Percentiles rank a stretch among this genome's conserved stretches.
phyloP scores from a whole-genome alignment of 2,329 filamentous ascomycete genomes.

The Tolypocladium endophyticum region DNA sequence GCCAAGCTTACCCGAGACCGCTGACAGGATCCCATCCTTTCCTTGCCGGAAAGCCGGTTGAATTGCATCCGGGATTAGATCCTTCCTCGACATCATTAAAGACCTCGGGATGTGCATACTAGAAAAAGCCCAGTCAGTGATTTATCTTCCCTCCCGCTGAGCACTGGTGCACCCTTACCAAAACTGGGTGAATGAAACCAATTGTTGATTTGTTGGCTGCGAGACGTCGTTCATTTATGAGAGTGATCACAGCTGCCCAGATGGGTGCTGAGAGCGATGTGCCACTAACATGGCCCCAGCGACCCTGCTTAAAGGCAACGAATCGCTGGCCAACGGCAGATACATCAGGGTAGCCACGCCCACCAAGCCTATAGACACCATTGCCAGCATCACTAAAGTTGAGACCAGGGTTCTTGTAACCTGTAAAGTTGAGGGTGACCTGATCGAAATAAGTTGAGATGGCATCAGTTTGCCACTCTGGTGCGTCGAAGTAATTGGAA shows the following conservation, averaged over 20 bases:
- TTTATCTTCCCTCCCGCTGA: no score
- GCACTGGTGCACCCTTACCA: neutral
- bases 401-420: neutral
- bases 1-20: no score
- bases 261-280: constrained; percentile 10
- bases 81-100: no score
- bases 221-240: constrained; percentile 10
- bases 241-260: constrained; percentile 9
- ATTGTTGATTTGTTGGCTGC: constrained; percentile 23
- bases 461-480: constrained; percentile 18
- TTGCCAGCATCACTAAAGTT: no score
- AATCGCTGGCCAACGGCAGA: constrained; percentile 33
- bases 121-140: no score
- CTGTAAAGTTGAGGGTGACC: neutral
- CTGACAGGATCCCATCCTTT: no score
- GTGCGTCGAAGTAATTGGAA: constrained; percentile 24
- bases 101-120: no score
- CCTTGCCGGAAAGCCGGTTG: no score
- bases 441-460: constrained; percentile 15
- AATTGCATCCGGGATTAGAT: no score
- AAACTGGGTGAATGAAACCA: constrained; percentile 20
- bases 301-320: constrained; percentile 20
- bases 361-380: constrained; percentile 26
- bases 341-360: constrained; percentile 28
- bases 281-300: constrained; percentile 12